These are phyloP conservation scores for Erodium trifolium DNA, from an alignment of 441 rosid genomes.

Conservation along the genomic window DNA sequence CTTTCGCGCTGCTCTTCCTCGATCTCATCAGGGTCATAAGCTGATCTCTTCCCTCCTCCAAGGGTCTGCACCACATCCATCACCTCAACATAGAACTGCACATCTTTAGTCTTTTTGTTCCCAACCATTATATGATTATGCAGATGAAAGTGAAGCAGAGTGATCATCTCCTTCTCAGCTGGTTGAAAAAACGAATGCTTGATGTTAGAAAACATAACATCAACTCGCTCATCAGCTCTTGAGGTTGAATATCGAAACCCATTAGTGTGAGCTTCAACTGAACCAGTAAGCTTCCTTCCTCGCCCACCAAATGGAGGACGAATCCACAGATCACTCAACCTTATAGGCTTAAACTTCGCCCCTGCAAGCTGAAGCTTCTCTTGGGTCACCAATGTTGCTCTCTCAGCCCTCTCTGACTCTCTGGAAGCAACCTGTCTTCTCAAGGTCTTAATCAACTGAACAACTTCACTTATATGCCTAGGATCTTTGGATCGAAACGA, in stretches of 20 bases:
- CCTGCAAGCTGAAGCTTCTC: slow-evolving; percentile 77
- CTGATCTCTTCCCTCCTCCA: slow-evolving; percentile 83
- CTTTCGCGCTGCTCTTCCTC: slow-evolving; percentile 90
- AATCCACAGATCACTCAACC: slow-evolving; percentile 67
- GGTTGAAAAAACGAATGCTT: slow-evolving; percentile 91
- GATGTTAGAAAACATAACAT: slow-evolving; percentile 61
- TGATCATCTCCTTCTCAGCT: slow-evolving; percentile 86
- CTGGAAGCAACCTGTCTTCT: slow-evolving; percentile 61
- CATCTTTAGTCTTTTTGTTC: slow-evolving; percentile 78
- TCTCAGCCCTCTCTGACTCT: slow-evolving; percentile 81
- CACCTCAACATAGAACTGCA: slow-evolving; percentile 80
- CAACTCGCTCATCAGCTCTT: slow-evolving; percentile 66
- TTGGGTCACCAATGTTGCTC: slow-evolving; percentile 82
- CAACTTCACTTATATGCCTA: slow-evolving; percentile 58
- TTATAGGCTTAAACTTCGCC: slow-evolving; percentile 68
- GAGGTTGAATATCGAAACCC: slow-evolving; percentile 68
- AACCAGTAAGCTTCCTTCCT: slow-evolving; percentile 69
- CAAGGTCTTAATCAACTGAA: slow-evolving; percentile 52
- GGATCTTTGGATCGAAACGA: slow-evolving; percentile 61
- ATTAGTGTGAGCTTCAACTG: slow-evolving; percentile 73
- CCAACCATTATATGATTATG: slow-evolving; percentile 93
- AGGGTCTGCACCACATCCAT: slow-evolving; percentile 75
- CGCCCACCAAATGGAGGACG: slow-evolving; percentile 76
- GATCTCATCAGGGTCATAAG: slow-evolving; percentile 88
- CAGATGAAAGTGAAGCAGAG: slow-evolving; percentile 71